Base-by-base conservation (phyloP, 2,329 filamentous ascomycete species). In the Ceratocystiopsis minuta region DNA sequence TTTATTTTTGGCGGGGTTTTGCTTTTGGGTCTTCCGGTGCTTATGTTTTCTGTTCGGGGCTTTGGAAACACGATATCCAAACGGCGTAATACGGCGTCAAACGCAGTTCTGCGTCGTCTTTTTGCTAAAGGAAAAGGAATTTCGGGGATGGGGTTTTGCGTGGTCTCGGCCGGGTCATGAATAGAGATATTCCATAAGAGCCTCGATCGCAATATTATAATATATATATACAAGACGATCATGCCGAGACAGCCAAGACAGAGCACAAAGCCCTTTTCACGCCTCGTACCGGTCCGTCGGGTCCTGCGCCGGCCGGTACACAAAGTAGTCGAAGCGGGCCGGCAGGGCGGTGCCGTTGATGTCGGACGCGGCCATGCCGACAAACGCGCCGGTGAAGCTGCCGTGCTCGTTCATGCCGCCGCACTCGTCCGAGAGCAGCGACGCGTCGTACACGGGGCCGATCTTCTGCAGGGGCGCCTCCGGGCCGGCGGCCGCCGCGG, bases 351-450 rank as follows among this genome's bases (percentile, higher is more conserved):
- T 63, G 3, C 70, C 70, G 43, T 74, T 72, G 36, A 72, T 42
- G 52, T 74, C 70, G 3, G 68, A 72, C 35, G 65, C 67, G 1
- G 70, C 69, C 47, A 74, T 55, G 0, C 70, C 70, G 0, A 72
- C 65, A 57, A 74, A 74, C 0, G 73, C 70, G 0, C 73, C 73
- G 0, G 73, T 78, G 47, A 78, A 78, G 53, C 73, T 78, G 1
- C 73, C 73, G 47, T 77, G 70, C 3, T 59, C 64, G 46, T 68
- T 64, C 46, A 77, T 72, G 0, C 72, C 73, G 11, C 73, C 73
- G 44, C 73, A 78, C 56, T 78, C 74, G 49, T 78, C 74, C 12
- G 65, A 71, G 9, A 78, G 45, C 14, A 77, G 67, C 7, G 68
- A 70, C 0, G 72, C 73, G 49, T 78, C 70, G 37, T 67, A 66